phyloP scores from a whole-genome alignment of 345 rosid genomes.

The Gossypium herbaceum region DNA sequence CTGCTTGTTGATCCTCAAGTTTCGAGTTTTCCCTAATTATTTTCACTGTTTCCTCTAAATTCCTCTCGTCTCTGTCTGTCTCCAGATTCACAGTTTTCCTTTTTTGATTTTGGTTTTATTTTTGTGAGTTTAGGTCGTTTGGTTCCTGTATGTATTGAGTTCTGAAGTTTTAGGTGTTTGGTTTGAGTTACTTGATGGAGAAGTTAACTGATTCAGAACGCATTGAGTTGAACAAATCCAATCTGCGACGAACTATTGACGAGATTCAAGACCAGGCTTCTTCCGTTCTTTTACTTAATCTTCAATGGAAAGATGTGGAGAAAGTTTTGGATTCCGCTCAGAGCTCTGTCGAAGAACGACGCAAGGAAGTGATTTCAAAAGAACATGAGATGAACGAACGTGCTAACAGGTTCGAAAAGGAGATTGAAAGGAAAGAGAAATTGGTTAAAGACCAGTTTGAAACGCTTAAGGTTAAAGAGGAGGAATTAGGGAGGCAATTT shows the following conservation, averaged over 20 bases:
- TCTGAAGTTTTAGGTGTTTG: not conserved
- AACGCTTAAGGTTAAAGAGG: not conserved
- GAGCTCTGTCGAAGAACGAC: conserved; percentile 25
- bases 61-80: too few species aligned
- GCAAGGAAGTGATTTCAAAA: conserved; percentile 20
- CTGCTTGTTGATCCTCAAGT: too few species aligned
- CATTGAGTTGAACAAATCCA: conserved; percentile 10
- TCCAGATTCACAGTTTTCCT: not conserved
- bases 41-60: too few species aligned
- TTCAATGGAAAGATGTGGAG: conserved; percentile 51
- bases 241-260: conserved; percentile 25
- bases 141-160: not conserved
- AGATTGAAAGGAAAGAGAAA: not conserved
- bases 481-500: not conserved
- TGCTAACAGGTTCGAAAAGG: not conserved
- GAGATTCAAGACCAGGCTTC: conserved; percentile 35
- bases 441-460: not conserved
- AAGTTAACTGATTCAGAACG: not conserved
- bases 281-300: conserved; percentile 35
- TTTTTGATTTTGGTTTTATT: not conserved
- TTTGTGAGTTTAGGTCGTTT: not conserved
- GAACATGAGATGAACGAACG: conserved; percentile 17
- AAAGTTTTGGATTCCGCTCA: conserved; percentile 25
- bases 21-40: too few species aligned
- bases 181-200: not conserved